Evolutionary conservation across 2,329 filamentous ascomycete species (phyloP).

Genomic region (Colletotrichum tamarilloi): DNA sequence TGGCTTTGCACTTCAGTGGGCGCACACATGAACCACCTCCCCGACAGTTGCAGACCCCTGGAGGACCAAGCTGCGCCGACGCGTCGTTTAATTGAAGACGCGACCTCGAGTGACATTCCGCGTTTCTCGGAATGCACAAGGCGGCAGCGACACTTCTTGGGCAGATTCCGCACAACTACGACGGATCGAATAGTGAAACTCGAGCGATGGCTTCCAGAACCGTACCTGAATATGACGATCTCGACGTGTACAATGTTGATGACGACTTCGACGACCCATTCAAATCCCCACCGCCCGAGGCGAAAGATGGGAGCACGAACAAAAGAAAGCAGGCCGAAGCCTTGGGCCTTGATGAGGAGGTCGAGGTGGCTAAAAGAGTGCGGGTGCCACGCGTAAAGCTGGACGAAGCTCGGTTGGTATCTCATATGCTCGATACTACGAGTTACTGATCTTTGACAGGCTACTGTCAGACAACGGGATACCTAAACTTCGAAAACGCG

Average conservation of each 20-base stretch:
- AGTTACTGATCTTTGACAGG: constrained; percentile 54
- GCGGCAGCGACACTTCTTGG: not conserved
- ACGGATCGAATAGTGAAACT: not conserved
- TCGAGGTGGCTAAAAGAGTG: constrained; percentile 82
- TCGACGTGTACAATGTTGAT: constrained; percentile 82
- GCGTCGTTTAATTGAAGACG: constrained; percentile 12
- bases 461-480: constrained; percentile 88
- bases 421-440: not conserved
- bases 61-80: not conserved
- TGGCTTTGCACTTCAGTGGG: not conserved
- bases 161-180: not conserved
- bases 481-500: constrained; percentile 79
- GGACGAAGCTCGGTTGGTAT: constrained; percentile 77
- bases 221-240: constrained; percentile 67
- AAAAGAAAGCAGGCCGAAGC: constrained; percentile 64
- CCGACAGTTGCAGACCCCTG: too few species aligned
- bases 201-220: constrained; percentile 19
- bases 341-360: constrained; percentile 86
- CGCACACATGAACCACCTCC: not conserved
- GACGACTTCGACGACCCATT: constrained; percentile 63
- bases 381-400: constrained; percentile 82
- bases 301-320: constrained; percentile 44
- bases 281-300: constrained; percentile 55
- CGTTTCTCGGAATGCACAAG: not conserved
- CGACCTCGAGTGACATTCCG: not conserved